Percentiles rank a stretch among this genome's conserved stretches.
These are phyloP conservation scores for Manihot esculenta DNA, from an alignment of 441 rosid genomes.

Conservation along the genomic window DNA sequence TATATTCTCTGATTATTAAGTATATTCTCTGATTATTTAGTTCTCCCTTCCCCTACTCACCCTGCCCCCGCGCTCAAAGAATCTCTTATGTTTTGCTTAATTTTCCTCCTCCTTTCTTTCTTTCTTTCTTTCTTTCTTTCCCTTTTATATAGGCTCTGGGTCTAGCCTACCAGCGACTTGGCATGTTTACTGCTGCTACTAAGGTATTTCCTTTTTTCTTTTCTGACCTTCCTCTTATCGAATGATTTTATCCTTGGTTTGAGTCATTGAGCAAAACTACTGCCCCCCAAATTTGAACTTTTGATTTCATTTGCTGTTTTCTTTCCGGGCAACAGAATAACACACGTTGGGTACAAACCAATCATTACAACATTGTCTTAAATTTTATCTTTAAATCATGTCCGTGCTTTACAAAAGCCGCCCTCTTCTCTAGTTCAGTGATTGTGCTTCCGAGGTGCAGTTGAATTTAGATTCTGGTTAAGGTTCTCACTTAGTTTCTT, in stretches of 20 bases:
- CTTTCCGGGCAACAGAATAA: background rate
- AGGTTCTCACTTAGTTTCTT: background rate
- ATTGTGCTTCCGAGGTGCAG: background rate
- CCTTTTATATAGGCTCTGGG: slow-evolving; percentile 67
- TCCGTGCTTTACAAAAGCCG: background rate
- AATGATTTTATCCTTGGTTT: background rate
- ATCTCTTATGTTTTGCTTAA: no score
- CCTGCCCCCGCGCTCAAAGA: no score
- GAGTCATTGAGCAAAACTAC: background rate
- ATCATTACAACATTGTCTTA: background rate
- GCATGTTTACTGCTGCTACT: slow-evolving; percentile 3
- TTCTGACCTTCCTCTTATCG: background rate
- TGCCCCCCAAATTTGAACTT: background rate
- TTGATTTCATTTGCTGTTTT: background rate
- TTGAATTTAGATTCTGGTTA: background rate
- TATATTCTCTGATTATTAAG: background rate
- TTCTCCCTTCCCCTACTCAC: no score
- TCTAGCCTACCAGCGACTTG: slow-evolving; percentile 70
- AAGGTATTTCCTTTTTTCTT: slow-evolving; percentile 11
- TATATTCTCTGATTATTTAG: no score
- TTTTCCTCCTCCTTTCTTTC: no score
- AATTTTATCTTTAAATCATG: background rate
- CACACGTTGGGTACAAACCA: background rate
- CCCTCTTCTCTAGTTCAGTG: background rate
- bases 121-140: slow-evolving; percentile 3